A percentile compares a stretch with the other conserved stretches of the same genome.
Conservation (phyloP, 352 stramenopile genomes). For the Globisporangium paddicum region DNA sequence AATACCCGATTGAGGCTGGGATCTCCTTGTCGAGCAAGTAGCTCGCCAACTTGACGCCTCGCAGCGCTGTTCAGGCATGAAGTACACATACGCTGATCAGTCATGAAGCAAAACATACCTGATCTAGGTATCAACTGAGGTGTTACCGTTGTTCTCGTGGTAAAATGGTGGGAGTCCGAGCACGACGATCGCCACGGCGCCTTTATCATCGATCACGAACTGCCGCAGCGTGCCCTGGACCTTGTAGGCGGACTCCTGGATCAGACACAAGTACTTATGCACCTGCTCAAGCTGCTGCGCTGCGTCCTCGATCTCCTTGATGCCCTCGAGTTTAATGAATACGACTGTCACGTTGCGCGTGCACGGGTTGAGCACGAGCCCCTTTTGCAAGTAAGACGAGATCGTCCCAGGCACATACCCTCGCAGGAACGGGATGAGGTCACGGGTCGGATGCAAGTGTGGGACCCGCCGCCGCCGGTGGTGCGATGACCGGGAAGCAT, state of each 20-base stretch:
- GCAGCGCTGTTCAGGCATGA: constrained; percentile 24
- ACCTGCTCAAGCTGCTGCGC: constrained; percentile 44
- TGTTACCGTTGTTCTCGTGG: constrained; percentile 79
- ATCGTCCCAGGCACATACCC: constrained; percentile 70
- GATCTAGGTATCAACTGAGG: background rate
- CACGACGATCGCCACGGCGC: constrained; percentile 69
- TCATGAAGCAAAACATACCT: background rate
- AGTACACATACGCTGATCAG: background rate
- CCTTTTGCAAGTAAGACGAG: constrained; percentile 61
- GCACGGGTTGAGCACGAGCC: constrained; percentile 54
- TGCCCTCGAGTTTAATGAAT: constrained; percentile 62
- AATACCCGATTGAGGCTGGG: constrained; percentile 60
- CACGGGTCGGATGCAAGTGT: constrained; percentile 18
- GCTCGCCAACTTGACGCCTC: constrained; percentile 58
- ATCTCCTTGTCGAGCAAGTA: constrained; percentile 64
- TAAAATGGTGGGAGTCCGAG: constrained; percentile 77
- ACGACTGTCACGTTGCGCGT: constrained; percentile 65
- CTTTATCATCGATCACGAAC: constrained; percentile 87
- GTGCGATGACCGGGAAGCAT: constrained; percentile 14
- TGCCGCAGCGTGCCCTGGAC: constrained; percentile 77
- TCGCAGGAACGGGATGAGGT: constrained; percentile 56
- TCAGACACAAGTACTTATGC: constrained; percentile 53
- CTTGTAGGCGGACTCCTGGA: constrained; percentile 77
- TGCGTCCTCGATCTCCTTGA: constrained; percentile 38
- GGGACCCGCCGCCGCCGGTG: constrained; percentile 1